These are phyloP conservation scores for Melocanna baccifera DNA, from an alignment of 176 grass and related monocot species.

Conservation along the genomic window DNA sequence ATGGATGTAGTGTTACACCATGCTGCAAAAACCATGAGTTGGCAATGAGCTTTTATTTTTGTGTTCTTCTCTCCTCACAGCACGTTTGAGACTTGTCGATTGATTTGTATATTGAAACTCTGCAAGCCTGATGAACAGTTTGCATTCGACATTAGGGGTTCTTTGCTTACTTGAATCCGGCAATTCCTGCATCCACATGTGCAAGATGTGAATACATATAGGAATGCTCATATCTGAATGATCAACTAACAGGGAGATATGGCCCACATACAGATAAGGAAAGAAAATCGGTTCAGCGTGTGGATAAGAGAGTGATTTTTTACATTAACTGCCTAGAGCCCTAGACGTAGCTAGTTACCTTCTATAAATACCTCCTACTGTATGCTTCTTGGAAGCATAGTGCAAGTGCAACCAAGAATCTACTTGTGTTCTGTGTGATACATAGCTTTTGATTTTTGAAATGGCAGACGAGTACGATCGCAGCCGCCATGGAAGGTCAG, in stretches of 20 bases:
- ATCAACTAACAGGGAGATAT: background rate
- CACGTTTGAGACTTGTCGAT: background rate
- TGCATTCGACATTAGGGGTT: background rate
- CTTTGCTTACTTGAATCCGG: background rate
- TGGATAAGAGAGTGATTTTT: background rate
- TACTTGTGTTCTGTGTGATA: background rate
- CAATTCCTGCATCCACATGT: background rate
- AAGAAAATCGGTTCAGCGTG: background rate
- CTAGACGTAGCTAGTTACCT: background rate
- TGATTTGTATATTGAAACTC: background rate
- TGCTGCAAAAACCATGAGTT: background rate
- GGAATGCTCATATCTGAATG: background rate
- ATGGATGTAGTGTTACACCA: background rate
- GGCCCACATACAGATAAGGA: background rate
- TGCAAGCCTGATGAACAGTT: background rate
- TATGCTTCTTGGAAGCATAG: background rate
- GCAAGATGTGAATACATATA: background rate
- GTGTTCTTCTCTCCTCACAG: background rate
- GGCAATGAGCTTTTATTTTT: background rate
- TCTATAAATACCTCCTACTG: constrained; percentile 25
- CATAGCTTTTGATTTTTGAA: background rate
- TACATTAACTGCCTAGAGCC: background rate
- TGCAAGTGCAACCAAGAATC: background rate
- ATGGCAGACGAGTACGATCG: constrained; percentile 23
- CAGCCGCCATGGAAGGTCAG: constrained; percentile 8